Percentiles rank a stretch among this genome's conserved stretches.
Evolutionary conservation across 2,329 filamentous ascomycete genomes (phyloP).

Genomic region (Colletotrichum zoysiae): DNA sequence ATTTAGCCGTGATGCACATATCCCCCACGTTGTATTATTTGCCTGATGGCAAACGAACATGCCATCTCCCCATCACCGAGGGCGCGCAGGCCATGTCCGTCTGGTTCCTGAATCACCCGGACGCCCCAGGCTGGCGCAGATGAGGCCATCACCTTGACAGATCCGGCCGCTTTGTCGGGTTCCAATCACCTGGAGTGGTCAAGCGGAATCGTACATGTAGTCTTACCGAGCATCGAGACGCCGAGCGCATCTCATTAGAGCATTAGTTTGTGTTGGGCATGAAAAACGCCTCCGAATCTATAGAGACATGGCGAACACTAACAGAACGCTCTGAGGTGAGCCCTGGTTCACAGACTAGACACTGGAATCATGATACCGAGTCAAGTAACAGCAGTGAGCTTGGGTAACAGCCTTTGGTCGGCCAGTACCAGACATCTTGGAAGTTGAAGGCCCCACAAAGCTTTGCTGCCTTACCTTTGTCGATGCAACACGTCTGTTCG

Average conservation of each 20-base stretch:
- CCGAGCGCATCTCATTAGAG: neutral
- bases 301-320: too few species aligned
- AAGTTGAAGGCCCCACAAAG: neutral
- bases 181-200: neutral
- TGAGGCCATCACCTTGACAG: neutral
- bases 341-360: neutral
- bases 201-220: neutral
- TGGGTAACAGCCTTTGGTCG: neutral
- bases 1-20: conserved; percentile 39
- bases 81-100: neutral
- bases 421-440: neutral
- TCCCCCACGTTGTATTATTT: conserved; percentile 26
- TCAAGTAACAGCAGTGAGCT: neutral
- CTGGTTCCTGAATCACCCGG: conserved; percentile 28
- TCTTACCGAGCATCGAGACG: neutral
- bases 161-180: neutral
- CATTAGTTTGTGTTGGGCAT: too few species aligned
- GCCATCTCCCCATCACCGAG: conserved; percentile 2
- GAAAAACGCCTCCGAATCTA: too few species aligned
- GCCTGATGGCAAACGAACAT: conserved; percentile 24
- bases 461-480: neutral
- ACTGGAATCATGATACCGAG: neutral
- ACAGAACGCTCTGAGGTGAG: neutral
- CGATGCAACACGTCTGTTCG: neutral
- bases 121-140: neutral